phyloP scores from a whole-genome alignment of 108 stramenopile genomes.

The Aurantiochytrium sp. region DNA sequence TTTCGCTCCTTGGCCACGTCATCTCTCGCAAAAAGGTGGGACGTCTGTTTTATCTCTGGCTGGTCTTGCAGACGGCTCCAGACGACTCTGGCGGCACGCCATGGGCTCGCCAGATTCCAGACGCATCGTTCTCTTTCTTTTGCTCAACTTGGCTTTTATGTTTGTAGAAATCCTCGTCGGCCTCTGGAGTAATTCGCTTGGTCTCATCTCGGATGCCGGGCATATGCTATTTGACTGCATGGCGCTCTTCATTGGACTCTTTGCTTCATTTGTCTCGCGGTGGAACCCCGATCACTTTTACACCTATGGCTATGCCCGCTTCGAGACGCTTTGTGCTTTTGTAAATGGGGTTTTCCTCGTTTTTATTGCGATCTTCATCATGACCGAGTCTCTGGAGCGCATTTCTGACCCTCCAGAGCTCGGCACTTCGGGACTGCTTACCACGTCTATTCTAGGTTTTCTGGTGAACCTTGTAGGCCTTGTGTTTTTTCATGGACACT shows the following conservation, averaged over 20 bases:
- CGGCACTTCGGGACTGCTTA: neutral
- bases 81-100: neutral
- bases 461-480: constrained; percentile 22
- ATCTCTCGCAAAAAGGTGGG: neutral
- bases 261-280: neutral
- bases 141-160: constrained; percentile 11
- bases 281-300: neutral
- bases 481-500: constrained; percentile 20
- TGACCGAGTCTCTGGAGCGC: constrained; percentile 6
- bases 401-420: constrained; percentile 16
- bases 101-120: neutral
- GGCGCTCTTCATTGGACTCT: constrained; percentile 14
- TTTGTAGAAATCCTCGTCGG: constrained; percentile 6
- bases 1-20: neutral
- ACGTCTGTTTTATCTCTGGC: neutral
- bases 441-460: neutral
- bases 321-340: neutral
- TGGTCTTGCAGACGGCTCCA: neutral
- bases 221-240: constrained; percentile 20
- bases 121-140: neutral
- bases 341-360: constrained; percentile 17
- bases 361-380: neutral
- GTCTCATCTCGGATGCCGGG: constrained; percentile 14
- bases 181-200: neutral
- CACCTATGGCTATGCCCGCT: neutral